These are phyloP conservation scores for Cytospora piceicola DNA, from an alignment of 2,329 filamentous ascomycete species.

Conservation along the genomic window DNA sequence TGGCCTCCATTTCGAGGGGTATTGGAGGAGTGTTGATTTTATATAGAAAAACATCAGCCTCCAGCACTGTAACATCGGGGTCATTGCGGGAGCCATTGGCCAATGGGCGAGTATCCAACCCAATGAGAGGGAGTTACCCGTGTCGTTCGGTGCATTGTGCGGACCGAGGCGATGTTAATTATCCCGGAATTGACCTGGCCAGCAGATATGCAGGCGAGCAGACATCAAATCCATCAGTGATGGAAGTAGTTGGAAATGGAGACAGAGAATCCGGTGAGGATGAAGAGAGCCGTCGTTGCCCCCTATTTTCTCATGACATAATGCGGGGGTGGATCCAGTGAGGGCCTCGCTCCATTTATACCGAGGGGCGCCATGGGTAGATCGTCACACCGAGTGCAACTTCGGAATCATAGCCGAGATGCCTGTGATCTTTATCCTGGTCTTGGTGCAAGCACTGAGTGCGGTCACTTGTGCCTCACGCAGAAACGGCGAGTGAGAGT, in stretches of 20 bases:
- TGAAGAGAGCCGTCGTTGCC: neutral
- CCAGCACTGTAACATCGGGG: neutral
- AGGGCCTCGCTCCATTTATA: neutral
- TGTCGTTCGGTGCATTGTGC: conserved; percentile 27
- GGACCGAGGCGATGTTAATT: conserved; percentile 22
- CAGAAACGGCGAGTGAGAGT: neutral
- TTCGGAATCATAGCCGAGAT: neutral
- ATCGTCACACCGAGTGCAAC: neutral
- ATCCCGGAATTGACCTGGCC: conserved; percentile 15
- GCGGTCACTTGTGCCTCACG: neutral
- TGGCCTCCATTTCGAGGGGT: neutral
- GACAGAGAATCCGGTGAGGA: neutral
- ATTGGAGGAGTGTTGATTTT: neutral
- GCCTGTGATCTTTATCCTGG: neutral
- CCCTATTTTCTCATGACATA: neutral
- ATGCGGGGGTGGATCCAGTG: neutral
- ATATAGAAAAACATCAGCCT: conserved; percentile 1
- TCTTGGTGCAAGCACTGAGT: neutral
- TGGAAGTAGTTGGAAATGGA: neutral
- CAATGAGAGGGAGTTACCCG: conserved; percentile 1
- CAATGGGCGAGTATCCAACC: conserved; percentile 7
- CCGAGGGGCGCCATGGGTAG: neutral
- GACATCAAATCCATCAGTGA: neutral
- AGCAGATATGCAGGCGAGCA: neutral
- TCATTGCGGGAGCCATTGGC: neutral